phyloP scores from a whole-genome alignment of 139 green algal genomes.

The Asterochloris sp. region DNA sequence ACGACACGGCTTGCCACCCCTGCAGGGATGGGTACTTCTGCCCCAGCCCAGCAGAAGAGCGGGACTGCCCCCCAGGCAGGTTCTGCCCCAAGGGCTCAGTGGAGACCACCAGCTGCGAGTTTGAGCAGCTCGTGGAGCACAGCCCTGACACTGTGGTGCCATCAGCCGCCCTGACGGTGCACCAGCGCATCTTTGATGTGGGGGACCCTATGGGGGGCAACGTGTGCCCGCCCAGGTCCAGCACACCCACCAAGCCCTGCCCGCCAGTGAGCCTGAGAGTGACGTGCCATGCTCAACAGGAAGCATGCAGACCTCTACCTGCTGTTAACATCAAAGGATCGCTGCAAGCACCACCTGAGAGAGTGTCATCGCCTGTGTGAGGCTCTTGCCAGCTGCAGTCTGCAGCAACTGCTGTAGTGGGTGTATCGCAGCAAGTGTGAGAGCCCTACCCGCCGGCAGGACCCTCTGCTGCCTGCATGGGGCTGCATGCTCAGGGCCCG shows the following conservation, averaged over 20 bases:
- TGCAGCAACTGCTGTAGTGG: too few species aligned
- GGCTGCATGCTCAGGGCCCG: too few species aligned
- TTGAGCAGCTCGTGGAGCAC: slow-evolving; percentile 2
- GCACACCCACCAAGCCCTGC: slow-evolving; percentile 2
- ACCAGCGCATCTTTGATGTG: slow-evolving; percentile 27
- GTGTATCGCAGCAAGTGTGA: too few species aligned
- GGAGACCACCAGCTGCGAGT: slow-evolving; percentile 31
- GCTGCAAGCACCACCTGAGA: too few species aligned
- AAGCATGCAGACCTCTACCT: too few species aligned
- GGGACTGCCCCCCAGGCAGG: slow-evolving; percentile 29
- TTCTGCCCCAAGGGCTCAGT: slow-evolving; percentile 37
- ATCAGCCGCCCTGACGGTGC: slow-evolving; percentile 12
- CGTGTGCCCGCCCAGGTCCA: slow-evolving; percentile 34
- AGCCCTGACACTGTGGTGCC: slow-evolving; percentile 21
- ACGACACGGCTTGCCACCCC: neutral
- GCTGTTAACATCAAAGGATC: too few species aligned
- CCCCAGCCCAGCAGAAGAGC: slow-evolving; percentile 19
- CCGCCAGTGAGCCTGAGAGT: neutral
- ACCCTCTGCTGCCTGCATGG: too few species aligned
- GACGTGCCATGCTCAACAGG: too few species aligned
- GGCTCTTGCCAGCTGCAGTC: too few species aligned
- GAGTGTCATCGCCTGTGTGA: too few species aligned
- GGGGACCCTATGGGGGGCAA: slow-evolving; percentile 38
- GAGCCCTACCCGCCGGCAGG: too few species aligned
- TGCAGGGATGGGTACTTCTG: slow-evolving; percentile 42